Conservation (phyloP, 495 filamentous ascomycete species). For the Elasticomyces elasticus region DNA sequence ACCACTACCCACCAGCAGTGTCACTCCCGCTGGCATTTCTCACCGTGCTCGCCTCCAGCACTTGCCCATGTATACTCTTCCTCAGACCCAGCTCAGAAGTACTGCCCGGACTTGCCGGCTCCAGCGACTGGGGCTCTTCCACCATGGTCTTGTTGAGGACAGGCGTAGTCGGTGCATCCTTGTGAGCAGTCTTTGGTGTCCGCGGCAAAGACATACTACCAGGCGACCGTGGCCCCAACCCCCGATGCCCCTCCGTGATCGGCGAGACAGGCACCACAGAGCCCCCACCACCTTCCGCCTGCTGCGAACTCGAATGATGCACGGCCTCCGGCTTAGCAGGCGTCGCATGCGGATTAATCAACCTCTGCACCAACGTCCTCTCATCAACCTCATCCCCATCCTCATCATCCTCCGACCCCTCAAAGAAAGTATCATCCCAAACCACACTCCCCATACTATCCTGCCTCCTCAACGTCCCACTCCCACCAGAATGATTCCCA, state of each 20-base stretch:
- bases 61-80: slow-evolving; percentile 21
- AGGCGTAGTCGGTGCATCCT: slow-evolving; percentile 1
- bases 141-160: slow-evolving; percentile 6
- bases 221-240: not conserved
- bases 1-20: not conserved
- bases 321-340: slow-evolving; percentile 11
- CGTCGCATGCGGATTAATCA: slow-evolving; percentile 18
- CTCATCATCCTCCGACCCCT: slow-evolving; percentile 28
- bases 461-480: not conserved
- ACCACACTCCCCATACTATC: slow-evolving; percentile 20
- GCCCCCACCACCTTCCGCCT: slow-evolving; percentile 12
- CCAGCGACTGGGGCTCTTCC: slow-evolving; percentile 8
- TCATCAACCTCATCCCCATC: slow-evolving; percentile 29
- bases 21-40: not conserved
- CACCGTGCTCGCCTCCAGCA: not conserved
- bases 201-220: not conserved
- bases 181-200: not conserved
- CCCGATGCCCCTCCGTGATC: not conserved
- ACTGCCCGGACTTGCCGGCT: not conserved
- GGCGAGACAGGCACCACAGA: not conserved
- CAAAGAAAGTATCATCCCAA: slow-evolving; percentile 33
- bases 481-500: not conserved
- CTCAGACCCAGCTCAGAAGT: slow-evolving; percentile 22
- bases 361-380: slow-evolving; percentile 23
- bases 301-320: not conserved